Evolutionary conservation across 345 rosid species (phyloP).

Genomic region (Brassica nigra): DNA sequence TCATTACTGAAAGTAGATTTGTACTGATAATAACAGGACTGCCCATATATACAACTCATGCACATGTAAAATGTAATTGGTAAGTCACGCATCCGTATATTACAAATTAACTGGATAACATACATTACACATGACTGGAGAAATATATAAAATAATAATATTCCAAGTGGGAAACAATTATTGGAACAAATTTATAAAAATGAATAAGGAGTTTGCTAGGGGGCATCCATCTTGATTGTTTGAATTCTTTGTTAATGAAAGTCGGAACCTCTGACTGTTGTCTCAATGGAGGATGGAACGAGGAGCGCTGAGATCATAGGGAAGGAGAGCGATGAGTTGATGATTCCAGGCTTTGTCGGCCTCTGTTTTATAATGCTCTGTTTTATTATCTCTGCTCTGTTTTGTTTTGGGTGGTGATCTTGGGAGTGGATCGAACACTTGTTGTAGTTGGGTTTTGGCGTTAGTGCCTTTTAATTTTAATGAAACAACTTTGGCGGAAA

Average conservation of each 20-base stretch:
- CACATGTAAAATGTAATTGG: conserved; percentile 8
- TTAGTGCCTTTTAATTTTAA: too few species aligned
- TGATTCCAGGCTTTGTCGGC: too few species aligned
- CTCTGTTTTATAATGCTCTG: too few species aligned
- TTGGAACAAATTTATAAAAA: not conserved
- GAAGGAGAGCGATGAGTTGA: too few species aligned
- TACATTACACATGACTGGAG: not conserved
- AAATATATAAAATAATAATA: not conserved
- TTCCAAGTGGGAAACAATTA: not conserved
- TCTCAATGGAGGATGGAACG: too few species aligned
- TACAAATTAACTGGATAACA: conserved; percentile 1
- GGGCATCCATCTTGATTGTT: not conserved
- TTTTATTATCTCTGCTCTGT: too few species aligned
- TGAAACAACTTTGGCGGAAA: too few species aligned
- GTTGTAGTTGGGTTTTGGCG: too few species aligned
- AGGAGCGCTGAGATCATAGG: too few species aligned
- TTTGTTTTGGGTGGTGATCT: too few species aligned
- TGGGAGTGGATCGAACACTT: too few species aligned
- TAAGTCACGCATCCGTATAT: not conserved
- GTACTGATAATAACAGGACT: not conserved
- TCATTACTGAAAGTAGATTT: not conserved
- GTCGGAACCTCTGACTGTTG: not conserved
- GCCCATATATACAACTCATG: not conserved
- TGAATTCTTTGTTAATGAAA: not conserved
- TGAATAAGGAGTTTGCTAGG: not conserved